Conservation (phyloP, 2,329 filamentous ascomycete species). For the Hyphodiscus sp. region DNA sequence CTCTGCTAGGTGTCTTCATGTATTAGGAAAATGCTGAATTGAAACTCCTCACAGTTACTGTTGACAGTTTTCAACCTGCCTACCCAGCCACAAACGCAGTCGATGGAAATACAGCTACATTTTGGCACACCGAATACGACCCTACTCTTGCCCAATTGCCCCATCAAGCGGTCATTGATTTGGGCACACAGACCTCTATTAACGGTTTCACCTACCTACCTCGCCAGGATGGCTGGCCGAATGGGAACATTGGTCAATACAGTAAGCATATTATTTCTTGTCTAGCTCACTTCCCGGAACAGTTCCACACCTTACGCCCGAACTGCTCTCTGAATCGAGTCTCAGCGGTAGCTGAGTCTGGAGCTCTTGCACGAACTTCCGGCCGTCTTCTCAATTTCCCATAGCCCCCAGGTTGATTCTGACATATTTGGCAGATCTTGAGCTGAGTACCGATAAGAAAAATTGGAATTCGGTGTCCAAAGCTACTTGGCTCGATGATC, state of each 20-base stretch:
- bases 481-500: conserved; percentile 19
- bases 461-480: conserved; percentile 26
- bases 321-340: conserved; percentile 17
- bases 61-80: no score
- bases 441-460: conserved; percentile 27
- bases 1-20: no score
- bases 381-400: no score
- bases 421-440: background rate
- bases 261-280: conserved; percentile 13
- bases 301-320: background rate
- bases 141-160: conserved; percentile 24
- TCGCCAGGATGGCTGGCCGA: conserved; percentile 28
- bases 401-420: no score
- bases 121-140: conserved; percentile 31
- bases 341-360: conserved; percentile 2
- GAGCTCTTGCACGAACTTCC: no score
- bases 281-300: background rate
- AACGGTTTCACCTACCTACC: conserved; percentile 30
- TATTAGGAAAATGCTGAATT: no score
- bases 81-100: conserved; percentile 20
- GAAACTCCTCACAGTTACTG: no score
- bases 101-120: conserved; percentile 27
- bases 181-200: conserved; percentile 27
- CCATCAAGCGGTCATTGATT: conserved; percentile 30
- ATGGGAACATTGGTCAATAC: conserved; percentile 33